Base-by-base conservation (phyloP, 768 basidiomycete species). In the Asterophora lycoperdoides region DNA sequence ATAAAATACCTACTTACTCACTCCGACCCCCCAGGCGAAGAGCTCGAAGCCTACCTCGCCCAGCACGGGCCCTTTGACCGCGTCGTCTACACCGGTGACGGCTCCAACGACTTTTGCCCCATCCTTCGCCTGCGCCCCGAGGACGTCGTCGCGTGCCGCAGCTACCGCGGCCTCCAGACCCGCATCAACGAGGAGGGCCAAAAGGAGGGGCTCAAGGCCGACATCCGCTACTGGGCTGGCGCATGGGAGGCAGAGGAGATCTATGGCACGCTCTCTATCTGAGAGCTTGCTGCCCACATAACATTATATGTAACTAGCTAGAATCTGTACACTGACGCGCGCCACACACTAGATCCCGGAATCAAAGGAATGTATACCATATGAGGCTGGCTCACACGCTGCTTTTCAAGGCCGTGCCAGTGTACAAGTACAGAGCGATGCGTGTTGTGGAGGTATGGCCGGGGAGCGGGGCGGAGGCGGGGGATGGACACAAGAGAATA, bases 211-310 rank as follows among this genome's bases (percentile, higher is more conserved):
- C 75, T 96, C 51, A 78, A 80, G 49, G 85, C 85, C 57, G 64
- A 82, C 46, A 78, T 93, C 50, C 73, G 80, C 56, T 86, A 89
- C 62, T 98, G 95, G 95, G 80, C 80, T 6, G 93, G 91, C 32
- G 94, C 93, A 37, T 98, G 95, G 95, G 92, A 97, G 64, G 84
- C 93, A 39, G 95, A 98, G 65, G 91, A 95, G 66, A 76, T 80
- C 37, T 88, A 92, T 59, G 63, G 61, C 34, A 67, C 62, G 20
- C 64, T 80, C 15, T 72, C 67, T 56, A 57, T 49, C 17, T 48
- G 44, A 38, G n/a, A n/a, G n/a, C n/a, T n/a, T 41, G 23, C 23
- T 6, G 23, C 23, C 23, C 23, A 3, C 23, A 23, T 23, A 23
- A 23, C 23, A 23, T 23, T 23, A 23, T 23, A n/a, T n/a, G n/a